Conservation (phyloP, 2,329 filamentous ascomycete species). For the Beauveria sp. region DNA sequence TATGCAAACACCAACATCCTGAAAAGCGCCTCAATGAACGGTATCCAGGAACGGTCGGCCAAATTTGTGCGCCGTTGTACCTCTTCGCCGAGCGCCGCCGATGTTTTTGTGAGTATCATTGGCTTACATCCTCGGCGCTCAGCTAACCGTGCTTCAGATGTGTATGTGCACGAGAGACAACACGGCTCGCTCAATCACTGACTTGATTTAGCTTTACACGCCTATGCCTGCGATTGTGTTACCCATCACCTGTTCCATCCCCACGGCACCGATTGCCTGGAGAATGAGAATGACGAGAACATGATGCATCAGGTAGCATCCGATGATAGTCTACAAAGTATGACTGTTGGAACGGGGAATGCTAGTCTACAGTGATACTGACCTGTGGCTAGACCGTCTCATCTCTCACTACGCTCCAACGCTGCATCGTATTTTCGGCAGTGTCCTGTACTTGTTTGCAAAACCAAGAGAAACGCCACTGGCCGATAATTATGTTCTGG, state of each 20-base stretch:
- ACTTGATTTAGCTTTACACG: conserved; percentile 41
- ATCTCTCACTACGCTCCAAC: conserved; percentile 49
- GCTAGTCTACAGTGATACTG: conserved; percentile 6
- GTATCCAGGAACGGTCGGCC: conserved; percentile 49
- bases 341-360: conserved; percentile 18
- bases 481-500: conserved; percentile 51
- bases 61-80: conserved; percentile 48
- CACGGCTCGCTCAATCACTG: conserved; percentile 8
- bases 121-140: neutral
- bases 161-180: conserved; percentile 18
- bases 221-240: conserved; percentile 62
- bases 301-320: conserved; percentile 64
- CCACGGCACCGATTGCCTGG: conserved; percentile 53
- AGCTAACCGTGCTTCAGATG: conserved; percentile 20
- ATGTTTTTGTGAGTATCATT: conserved; percentile 48
- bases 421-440: conserved; percentile 40
- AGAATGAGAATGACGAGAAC: conserved; percentile 45
- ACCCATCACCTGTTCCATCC: conserved; percentile 65
- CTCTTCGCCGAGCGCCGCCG: conserved; percentile 36
- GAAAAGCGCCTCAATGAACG: conserved; percentile 44
- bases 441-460: conserved; percentile 39
- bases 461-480: conserved; percentile 51
- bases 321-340: conserved; percentile 60
- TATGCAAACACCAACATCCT: conserved; percentile 64
- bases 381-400: conserved; percentile 42